A percentile compares a stretch with the other conserved stretches of the same genome.
phyloP scores from a whole-genome alignment of 2,329 filamentous ascomycete genomes.

The Pseudocercospora fijiensis region DNA sequence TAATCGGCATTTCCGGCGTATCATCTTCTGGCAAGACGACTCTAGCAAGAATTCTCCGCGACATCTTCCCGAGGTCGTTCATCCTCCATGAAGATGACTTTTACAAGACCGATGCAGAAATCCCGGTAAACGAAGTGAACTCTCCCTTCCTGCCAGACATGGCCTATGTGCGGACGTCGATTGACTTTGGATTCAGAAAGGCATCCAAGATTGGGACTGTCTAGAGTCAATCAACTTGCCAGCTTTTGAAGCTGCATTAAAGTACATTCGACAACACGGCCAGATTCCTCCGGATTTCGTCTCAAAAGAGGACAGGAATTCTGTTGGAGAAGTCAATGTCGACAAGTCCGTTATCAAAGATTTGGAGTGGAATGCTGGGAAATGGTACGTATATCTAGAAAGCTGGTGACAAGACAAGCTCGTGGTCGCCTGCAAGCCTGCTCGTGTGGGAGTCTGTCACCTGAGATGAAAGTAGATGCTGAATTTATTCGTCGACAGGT shows the following conservation, averaged over 20 bases:
- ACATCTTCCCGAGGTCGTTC: slow-evolving; percentile 71
- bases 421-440: too few species aligned
- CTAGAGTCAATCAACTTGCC: slow-evolving; percentile 72
- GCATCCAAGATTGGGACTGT: slow-evolving; percentile 88
- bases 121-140: slow-evolving; percentile 47
- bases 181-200: slow-evolving; percentile 30
- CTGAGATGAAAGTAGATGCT: too few species aligned
- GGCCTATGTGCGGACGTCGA: too few species aligned
- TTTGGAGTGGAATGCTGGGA: slow-evolving; percentile 31
- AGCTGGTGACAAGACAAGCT: too few species aligned
- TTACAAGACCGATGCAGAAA: slow-evolving; percentile 75
- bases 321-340: slow-evolving; percentile 47
- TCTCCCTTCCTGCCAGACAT: too few species aligned
- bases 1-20: slow-evolving; percentile 82
- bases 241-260: slow-evolving; percentile 65
- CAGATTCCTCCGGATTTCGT: slow-evolving; percentile 54
- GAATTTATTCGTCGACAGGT: too few species aligned
- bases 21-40: slow-evolving; percentile 96
- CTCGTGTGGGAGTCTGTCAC: too few species aligned
- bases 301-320: slow-evolving; percentile 61
- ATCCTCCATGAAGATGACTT: slow-evolving; percentile 97
- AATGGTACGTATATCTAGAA: not conserved
- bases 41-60: slow-evolving; percentile 76
- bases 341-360: slow-evolving; percentile 32
- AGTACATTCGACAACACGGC: slow-evolving; percentile 69